Evolutionary conservation across 495 filamentous ascomycete genomes (phyloP).

Genomic region (Penicillium macrosclerotiorum): DNA sequence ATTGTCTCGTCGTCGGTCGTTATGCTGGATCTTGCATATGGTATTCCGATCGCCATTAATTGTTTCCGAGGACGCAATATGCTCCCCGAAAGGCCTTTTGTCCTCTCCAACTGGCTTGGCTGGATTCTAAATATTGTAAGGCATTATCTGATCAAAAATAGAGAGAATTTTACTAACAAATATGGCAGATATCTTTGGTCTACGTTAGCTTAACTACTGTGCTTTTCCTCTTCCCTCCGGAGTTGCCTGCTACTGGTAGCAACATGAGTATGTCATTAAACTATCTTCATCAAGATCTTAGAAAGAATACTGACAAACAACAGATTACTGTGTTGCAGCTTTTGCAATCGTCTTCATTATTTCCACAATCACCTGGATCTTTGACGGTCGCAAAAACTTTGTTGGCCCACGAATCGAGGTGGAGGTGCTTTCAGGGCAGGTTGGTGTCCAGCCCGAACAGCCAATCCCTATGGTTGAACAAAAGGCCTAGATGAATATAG

Average conservation of each 20-base stretch:
- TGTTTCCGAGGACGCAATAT: constrained; percentile 61
- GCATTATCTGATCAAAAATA: background rate
- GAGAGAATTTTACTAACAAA: background rate
- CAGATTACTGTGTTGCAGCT: constrained; percentile 68
- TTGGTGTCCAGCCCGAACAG: constrained; percentile 11
- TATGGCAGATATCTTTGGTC: constrained; percentile 54
- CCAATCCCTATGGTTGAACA: constrained; percentile 21
- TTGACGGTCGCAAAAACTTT: constrained; percentile 73
- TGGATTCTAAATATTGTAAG: constrained; percentile 49
- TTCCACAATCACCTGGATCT: constrained; percentile 63
- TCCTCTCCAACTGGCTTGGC: constrained; percentile 53
- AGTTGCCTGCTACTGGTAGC: constrained; percentile 59
- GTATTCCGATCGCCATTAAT: constrained; percentile 68
- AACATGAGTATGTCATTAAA: constrained; percentile 68
- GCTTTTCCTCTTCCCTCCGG: constrained; percentile 74
- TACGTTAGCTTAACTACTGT: constrained; percentile 70
- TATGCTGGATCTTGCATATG: constrained; percentile 68
- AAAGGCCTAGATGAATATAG: constrained; percentile 11
- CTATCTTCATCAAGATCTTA: background rate
- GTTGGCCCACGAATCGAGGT: constrained; percentile 57
- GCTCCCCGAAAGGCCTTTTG: constrained; percentile 62
- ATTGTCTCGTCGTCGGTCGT: constrained; percentile 72
- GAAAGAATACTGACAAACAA: constrained; percentile 7
- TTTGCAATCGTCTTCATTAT: constrained; percentile 68
- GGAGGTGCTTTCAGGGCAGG: constrained; percentile 35